Evolutionary conservation across 2,329 filamentous ascomycete species (phyloP), one percentile per base, ranked within the genome.

Genomic region (Ilyonectria robusta): DNA sequence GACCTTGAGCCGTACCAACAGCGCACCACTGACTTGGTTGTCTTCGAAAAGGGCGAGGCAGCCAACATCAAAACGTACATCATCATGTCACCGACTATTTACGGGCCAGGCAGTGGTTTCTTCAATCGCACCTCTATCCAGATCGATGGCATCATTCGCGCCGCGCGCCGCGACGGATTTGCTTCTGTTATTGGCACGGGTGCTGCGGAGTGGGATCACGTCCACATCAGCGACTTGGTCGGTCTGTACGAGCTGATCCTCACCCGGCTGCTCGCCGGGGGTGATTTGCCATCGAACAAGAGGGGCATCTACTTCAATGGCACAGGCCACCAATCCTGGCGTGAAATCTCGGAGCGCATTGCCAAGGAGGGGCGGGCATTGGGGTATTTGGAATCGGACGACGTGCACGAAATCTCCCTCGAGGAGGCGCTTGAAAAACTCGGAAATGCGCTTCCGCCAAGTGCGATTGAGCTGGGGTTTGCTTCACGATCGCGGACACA

Each of bases 61-160:
- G 50, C 78, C 0, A 79, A 80, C 3, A 81, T 88, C 2, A 81
- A 81, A 62, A 84, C 85, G 0, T 77, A 82, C 50, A 79, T 85
- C 53, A 76, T 88, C 50, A 84, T 84, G 79, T 77, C 80, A 0
- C 84, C 84, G 0, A 80, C 81, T 4, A 84, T 88, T 53, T 88
- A 83, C 70, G 86, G 86, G 19, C 62, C 70, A 1, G 83, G 84
- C 7, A 78, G 75, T 1, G 85, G 84, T 1, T 70, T 78, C 0
- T 85, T 84, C 71, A 82, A 85, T 42, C 75, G 66, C 8, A 66
- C 70, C 1, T 80, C 80, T 19, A 77, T 82, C 23, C 81, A 85
- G 65, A 76, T 85, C 19, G 81, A 70, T 13, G 70, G 65, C 15
- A 65, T 82, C 17, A 78, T 80, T 4, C 70, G 75, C 19, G 66